Conservation (phyloP, 106 monocot genomes). For the Allium cepa region DNA sequence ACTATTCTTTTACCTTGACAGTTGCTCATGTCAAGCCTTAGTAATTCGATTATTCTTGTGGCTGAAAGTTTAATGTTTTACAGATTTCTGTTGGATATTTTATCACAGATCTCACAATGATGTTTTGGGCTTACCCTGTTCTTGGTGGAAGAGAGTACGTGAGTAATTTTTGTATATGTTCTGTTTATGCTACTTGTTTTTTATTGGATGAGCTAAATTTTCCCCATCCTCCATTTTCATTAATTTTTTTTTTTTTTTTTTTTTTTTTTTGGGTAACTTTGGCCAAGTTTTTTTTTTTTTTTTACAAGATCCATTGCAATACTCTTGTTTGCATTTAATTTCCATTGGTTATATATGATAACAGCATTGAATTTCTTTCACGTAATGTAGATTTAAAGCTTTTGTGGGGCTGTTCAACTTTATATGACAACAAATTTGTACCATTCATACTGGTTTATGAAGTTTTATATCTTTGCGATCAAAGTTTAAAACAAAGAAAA, state of each 20-base stretch:
- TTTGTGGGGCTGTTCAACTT: too few relatives aligned
- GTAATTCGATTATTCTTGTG: not conserved
- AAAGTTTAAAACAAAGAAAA: too few relatives aligned
- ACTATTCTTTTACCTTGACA: not conserved
- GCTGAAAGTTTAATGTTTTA: constrained; percentile 1
- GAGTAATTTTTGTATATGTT: constrained; percentile 6
- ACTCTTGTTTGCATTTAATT: too few relatives aligned
- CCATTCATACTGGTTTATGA: too few relatives aligned
- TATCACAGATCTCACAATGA: constrained; percentile 69
- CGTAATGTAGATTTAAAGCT: too few relatives aligned
- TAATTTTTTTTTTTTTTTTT: not conserved
- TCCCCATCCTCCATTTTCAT: not conserved
- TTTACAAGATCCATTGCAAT: not conserved
- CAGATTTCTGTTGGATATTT: constrained; percentile 90
- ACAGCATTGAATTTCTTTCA: too few relatives aligned
- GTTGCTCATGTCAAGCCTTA: not conserved
- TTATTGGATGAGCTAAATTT: not conserved
- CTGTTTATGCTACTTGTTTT: not conserved
- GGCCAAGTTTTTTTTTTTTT: not conserved
- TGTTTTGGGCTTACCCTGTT: constrained; percentile 76
- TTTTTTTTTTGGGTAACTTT: too few relatives aligned
- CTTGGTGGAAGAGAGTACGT: constrained; percentile 95
- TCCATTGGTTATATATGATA: too few relatives aligned
- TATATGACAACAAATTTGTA: too few relatives aligned
- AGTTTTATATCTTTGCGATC: too few relatives aligned